phyloP scores from a whole-genome alignment of 2,329 filamentous ascomycete species.

The Cladophialophora carrionii region DNA sequence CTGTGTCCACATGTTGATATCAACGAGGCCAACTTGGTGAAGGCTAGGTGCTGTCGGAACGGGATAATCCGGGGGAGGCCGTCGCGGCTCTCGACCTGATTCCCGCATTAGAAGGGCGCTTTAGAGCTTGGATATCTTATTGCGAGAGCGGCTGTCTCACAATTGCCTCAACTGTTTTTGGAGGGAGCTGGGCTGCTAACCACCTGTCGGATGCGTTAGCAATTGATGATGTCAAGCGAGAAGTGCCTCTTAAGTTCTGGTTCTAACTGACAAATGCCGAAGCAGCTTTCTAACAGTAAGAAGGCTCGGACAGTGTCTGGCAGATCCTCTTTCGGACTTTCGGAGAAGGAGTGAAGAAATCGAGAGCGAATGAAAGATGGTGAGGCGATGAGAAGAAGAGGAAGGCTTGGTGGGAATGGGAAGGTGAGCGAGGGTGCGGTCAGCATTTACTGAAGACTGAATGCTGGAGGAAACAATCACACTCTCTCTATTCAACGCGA shows the following conservation, averaged over 20 bases:
- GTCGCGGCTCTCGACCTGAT: slow-evolving; percentile 3
- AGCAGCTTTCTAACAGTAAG: background rate
- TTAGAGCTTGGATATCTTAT: background rate
- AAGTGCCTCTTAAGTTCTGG: background rate
- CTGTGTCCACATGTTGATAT: background rate
- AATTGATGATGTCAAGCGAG: background rate
- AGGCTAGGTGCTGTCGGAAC: background rate
- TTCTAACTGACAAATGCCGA: background rate
- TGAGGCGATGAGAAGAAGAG: background rate
- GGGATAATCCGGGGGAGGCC: background rate
- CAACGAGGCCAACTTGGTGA: background rate
- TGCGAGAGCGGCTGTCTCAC: background rate
- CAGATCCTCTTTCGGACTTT: too few relatives aligned
- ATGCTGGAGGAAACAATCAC: slow-evolving; percentile 9
- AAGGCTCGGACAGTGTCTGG: background rate
- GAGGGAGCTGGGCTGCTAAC: background rate
- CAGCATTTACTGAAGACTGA: slow-evolving; percentile 13
- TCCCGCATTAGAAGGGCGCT: slow-evolving; percentile 1
- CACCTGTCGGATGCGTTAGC: slow-evolving; percentile 1
- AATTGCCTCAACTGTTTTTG: background rate
- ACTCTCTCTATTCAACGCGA: background rate
- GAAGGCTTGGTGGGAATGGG: background rate
- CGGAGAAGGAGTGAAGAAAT: background rate
- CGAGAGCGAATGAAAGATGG: background rate
- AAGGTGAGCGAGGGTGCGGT: background rate